phyloP scores from a whole-genome alignment of 495 filamentous ascomycete genomes.

The Hypoxylon cercidicola region DNA sequence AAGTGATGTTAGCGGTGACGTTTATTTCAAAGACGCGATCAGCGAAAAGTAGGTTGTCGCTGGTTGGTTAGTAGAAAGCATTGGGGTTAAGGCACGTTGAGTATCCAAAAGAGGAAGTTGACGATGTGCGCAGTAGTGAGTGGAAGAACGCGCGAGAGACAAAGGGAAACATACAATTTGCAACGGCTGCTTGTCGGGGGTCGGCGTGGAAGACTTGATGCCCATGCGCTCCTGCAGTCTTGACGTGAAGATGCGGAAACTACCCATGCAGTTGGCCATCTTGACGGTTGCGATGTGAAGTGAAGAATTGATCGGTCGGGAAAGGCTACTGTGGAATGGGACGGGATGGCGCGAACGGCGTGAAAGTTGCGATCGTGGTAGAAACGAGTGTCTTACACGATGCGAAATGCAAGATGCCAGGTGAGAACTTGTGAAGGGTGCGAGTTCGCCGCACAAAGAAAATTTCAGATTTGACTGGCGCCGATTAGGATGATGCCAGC shows the following conservation, averaged over 20 bases:
- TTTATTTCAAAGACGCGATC: too few relatives aligned
- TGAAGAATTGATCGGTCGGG: neutral
- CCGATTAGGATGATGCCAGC: neutral
- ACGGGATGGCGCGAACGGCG: neutral
- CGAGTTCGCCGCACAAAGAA: neutral
- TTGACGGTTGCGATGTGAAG: slow-evolving; percentile 1
- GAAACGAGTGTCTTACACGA: too few relatives aligned
- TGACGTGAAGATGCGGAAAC: slow-evolving; percentile 30
- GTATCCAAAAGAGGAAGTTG: slow-evolving; percentile 10
- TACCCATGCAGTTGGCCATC: slow-evolving; percentile 36
- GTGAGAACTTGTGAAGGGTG: neutral
- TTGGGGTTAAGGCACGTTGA: neutral
- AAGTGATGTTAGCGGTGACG: slow-evolving; percentile 34
- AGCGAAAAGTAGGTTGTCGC: neutral
- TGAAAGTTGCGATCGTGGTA: too few relatives aligned
- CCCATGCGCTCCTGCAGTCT: slow-evolving; percentile 40
- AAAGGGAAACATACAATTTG: slow-evolving; percentile 39
- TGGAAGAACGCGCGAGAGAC: neutral
- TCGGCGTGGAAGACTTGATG: slow-evolving; percentile 32
- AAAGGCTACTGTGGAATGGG: neutral
- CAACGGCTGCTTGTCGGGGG: slow-evolving; percentile 35
- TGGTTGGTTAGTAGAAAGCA: slow-evolving; percentile 1
- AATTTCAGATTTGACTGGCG: neutral
- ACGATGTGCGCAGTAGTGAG: neutral
- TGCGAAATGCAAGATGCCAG: neutral